Conservation (phyloP, 768 basidiomycete genomes). For the Fibroporia radiculosa region DNA sequence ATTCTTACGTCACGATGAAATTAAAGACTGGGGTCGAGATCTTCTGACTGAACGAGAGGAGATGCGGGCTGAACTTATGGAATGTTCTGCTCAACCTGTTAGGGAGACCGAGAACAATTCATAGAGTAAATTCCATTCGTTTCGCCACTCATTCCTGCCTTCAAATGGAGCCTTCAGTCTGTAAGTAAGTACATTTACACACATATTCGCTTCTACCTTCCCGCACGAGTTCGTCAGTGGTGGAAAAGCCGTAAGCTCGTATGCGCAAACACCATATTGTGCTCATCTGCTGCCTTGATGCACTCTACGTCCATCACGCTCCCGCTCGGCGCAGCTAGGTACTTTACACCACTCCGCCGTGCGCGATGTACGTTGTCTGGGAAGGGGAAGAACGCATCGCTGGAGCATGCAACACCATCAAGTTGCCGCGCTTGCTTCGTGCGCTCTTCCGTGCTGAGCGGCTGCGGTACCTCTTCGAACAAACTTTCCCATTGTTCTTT, state of each 20-base stretch:
- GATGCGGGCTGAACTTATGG: too few species aligned
- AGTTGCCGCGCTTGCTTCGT: slow-evolving; percentile 67
- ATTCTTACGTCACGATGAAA: slow-evolving; percentile 60
- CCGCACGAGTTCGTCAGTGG: slow-evolving; percentile 46
- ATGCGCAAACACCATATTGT: slow-evolving; percentile 85
- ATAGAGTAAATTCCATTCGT: too few species aligned
- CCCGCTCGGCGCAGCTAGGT: slow-evolving; percentile 86
- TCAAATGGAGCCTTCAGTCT: too few species aligned
- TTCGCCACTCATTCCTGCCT: too few species aligned
- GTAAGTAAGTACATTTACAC: too few species aligned
- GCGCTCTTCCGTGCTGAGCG: slow-evolving; percentile 64
- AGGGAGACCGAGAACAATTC: too few species aligned
- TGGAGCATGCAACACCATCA: slow-evolving; percentile 85
- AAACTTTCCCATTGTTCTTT: slow-evolving; percentile 84
- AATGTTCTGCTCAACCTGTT: too few species aligned
- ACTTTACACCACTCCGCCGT: slow-evolving; percentile 83
- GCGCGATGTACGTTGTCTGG: slow-evolving; percentile 96
- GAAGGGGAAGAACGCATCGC: slow-evolving; percentile 99
- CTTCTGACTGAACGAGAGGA: slow-evolving; percentile 42
- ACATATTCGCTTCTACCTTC: too few species aligned
- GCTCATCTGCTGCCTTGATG: slow-evolving; percentile 94
- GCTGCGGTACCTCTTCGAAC: slow-evolving; percentile 65
- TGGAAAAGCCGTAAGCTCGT: slow-evolving; percentile 87
- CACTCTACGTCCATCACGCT: slow-evolving; percentile 98
- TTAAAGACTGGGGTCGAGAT: slow-evolving; percentile 60